Evolutionary conservation across 2,329 filamentous ascomycete species (phyloP), one percentile per base, ranked within the genome.

Genomic region (Hyphodiscus sp.): DNA sequence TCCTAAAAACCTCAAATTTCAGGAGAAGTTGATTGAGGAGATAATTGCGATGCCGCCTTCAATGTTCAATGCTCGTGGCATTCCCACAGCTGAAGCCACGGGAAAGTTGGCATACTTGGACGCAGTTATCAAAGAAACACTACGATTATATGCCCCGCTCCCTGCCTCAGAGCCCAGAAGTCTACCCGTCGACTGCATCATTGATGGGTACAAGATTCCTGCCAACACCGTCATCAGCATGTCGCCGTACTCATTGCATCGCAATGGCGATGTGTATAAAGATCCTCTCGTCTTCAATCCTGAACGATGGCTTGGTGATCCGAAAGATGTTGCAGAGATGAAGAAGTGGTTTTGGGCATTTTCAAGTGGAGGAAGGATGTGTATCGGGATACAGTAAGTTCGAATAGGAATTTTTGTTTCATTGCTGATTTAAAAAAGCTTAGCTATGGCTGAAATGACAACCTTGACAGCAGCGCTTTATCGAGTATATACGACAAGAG

Each of bases 321-420:
- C 63, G 1, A 58, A 67, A 58, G 50, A 59, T 51, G 65, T 69
- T 9, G 64, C 70, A 41, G 62, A 66, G 42, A 70, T 50, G 42
- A 71, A 59, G 47, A 74, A 76, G 9, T 78, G 79, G 15, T 86
- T 83, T 57, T 81, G 82, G 72, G 81, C 83, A 0, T 88, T 88
- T 64, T 81, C 83, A 0, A 84, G 79, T 7, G 84, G 85, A 0
- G 80, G 83, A 0, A 73, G 83, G 20, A 83, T 85, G 67, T 88
- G 85, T 57, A 73, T 89, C 4, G 85, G 84, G 0, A 77, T 58
- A 65, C 70, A 53, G 61, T 63, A 42, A 47, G 23, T 26, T 26
- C 23, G 60, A 15, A 15, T 8, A 7, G 18, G 7, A 4, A 8
- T 57, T 30, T 9, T 16, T 15, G 15, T 4, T 9, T 16, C 7